Evolutionary conservation across 345 rosid genomes (phyloP).

Genomic region (Sonneratia alba): DNA sequence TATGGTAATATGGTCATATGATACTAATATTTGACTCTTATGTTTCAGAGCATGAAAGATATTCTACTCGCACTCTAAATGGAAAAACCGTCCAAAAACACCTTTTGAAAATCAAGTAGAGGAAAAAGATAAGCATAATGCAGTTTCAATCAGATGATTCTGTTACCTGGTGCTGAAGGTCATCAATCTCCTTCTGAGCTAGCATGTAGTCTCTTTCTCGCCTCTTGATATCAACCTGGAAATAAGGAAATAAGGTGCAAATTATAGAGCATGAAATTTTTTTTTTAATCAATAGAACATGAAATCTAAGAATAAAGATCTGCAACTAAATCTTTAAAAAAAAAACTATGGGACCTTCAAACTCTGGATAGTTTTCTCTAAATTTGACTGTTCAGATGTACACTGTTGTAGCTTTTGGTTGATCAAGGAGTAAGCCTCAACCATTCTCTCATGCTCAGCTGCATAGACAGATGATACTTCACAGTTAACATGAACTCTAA

Average conservation of each 20-base stretch:
- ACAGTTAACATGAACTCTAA: background rate
- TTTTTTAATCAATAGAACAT: background rate
- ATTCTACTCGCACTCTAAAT: background rate
- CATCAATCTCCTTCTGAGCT: slow-evolving; percentile 72
- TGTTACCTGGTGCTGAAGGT: slow-evolving; percentile 74
- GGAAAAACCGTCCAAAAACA: background rate
- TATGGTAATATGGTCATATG: background rate
- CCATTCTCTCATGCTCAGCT: slow-evolving; percentile 89
- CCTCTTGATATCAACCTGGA: slow-evolving; percentile 70
- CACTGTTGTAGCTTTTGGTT: slow-evolving; percentile 69
- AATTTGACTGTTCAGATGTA: slow-evolving; percentile 50
- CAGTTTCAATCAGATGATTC: background rate
- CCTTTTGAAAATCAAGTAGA: background rate
- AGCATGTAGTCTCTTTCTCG: slow-evolving; percentile 57
- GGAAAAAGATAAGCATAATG: background rate
- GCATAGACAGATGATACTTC: slow-evolving; percentile 14
- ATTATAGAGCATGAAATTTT: background rate
- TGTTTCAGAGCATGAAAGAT: background rate
- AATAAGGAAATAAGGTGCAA: slow-evolving; percentile 18
- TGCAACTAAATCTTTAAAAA: background rate
- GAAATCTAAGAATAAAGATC: background rate
- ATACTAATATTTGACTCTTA: background rate
- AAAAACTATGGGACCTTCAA: slow-evolving; percentile 44
- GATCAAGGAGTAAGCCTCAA: slow-evolving; percentile 62
- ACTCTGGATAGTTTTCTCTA: slow-evolving; percentile 64